phyloP scores from a whole-genome alignment of 176 grass and related monocot species.

The Avena eriantha region DNA sequence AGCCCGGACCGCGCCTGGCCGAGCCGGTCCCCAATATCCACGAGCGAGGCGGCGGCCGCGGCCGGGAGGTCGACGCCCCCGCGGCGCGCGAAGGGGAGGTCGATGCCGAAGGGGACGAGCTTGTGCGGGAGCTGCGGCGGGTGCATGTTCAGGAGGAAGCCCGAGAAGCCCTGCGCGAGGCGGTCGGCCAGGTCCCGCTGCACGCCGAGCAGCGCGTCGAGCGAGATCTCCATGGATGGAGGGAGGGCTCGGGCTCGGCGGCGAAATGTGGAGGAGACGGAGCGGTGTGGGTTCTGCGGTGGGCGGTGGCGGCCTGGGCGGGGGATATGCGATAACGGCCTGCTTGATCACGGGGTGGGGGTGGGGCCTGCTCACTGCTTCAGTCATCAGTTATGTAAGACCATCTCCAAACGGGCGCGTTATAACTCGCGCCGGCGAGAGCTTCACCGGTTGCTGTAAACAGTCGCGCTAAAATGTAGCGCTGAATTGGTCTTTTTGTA shows the following conservation, averaged over 20 bases:
- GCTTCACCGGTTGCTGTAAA: no score
- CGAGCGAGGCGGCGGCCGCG: slow-evolving; percentile 58
- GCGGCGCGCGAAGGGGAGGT: slow-evolving; percentile 48
- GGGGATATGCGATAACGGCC: slow-evolving; percentile 1
- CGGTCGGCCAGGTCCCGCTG: slow-evolving; percentile 92
- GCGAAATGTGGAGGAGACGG: slow-evolving; percentile 29
- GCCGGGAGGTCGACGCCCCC: slow-evolving; percentile 45
- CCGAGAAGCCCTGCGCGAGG: slow-evolving; percentile 83
- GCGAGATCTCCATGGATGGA: slow-evolving; percentile 75
- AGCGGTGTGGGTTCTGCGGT: neutral
- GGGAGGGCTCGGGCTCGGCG: neutral
- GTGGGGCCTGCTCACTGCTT: neutral
- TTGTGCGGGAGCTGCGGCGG: slow-evolving; percentile 70
- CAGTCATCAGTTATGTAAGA: no score
- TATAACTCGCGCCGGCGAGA: no score
- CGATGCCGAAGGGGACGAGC: slow-evolving; percentile 58
- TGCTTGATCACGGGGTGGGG: neutral
- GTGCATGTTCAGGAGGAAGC: slow-evolving; percentile 78
- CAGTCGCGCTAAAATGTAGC: no score
- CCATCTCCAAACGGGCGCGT: no score
- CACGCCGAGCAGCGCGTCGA: slow-evolving; percentile 91
- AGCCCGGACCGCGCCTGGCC: slow-evolving; percentile 84
- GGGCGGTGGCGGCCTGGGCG: neutral
- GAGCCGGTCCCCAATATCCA: slow-evolving; percentile 79
- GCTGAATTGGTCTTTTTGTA: no score